A percentile compares a stretch with the other conserved stretches of the same genome.
These are phyloP conservation scores for Dioscorea alata DNA, from an alignment of 106 monocot species.

Conservation along the genomic window DNA sequence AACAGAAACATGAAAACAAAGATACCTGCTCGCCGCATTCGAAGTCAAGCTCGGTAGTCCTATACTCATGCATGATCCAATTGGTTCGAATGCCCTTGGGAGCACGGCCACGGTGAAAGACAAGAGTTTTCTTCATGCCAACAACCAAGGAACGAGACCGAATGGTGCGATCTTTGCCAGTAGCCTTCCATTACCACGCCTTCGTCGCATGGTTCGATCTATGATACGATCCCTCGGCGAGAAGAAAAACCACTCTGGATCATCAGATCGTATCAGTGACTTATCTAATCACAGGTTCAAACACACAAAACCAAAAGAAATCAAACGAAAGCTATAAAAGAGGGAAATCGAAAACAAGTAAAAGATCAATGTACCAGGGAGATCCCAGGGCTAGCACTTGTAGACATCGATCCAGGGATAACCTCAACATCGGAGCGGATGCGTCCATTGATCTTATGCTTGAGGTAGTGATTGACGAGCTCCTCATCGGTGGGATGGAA, in stretches of 20 bases:
- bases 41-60: constrained; percentile 43
- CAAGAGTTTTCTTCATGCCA: too few relatives aligned
- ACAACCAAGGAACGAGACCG: too few relatives aligned
- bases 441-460: too few relatives aligned
- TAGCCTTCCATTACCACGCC: constrained; percentile 82
- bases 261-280: too few relatives aligned
- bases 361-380: too few relatives aligned
- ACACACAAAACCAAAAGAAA: too few relatives aligned
- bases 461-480: too few relatives aligned
- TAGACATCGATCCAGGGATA: too few relatives aligned
- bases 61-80: constrained; percentile 87
- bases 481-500: constrained; percentile 78
- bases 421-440: too few relatives aligned
- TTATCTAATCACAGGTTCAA: constrained; percentile 19
- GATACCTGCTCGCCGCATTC: constrained; percentile 54
- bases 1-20: not conserved
- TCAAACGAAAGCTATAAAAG: too few relatives aligned
- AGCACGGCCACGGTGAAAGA: constrained; percentile 66
- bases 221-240: constrained; percentile 54
- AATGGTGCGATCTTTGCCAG: constrained; percentile 65
- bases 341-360: too few relatives aligned
- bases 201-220: constrained; percentile 59
- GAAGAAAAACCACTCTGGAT: constrained; percentile 89
- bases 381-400: too few relatives aligned
- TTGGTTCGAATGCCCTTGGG: constrained; percentile 57